phyloP scores from a whole-genome alignment of 805 yeast species.

The Cyberlindnera maclurae region DNA sequence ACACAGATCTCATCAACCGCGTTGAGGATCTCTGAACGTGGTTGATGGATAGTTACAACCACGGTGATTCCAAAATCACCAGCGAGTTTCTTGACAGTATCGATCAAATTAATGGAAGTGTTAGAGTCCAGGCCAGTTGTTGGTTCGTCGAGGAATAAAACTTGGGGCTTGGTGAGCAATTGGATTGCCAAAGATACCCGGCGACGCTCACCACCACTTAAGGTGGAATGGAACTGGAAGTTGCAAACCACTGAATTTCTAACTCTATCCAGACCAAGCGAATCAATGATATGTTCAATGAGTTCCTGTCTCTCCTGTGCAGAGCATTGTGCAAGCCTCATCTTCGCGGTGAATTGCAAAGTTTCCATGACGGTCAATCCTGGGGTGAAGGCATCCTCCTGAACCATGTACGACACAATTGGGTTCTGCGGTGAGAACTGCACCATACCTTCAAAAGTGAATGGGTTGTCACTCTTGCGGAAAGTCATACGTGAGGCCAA shows the following conservation, averaged over 20 bases:
- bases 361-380: constrained; percentile 70
- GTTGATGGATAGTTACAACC: constrained; percentile 76
- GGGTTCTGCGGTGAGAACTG: constrained; percentile 24
- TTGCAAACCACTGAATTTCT: constrained; percentile 43
- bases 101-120: constrained; percentile 59
- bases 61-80: constrained; percentile 63
- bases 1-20: constrained; percentile 63
- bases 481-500: constrained; percentile 39
- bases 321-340: constrained; percentile 48
- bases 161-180: constrained; percentile 65
- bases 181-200: constrained; percentile 75
- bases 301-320: constrained; percentile 37
- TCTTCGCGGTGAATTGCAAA: constrained; percentile 59
- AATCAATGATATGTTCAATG: constrained; percentile 53
- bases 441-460: constrained; percentile 37
- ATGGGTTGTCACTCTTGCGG: constrained; percentile 16
- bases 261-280: constrained; percentile 61
- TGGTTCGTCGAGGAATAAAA: constrained; percentile 78
- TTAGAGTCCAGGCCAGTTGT: constrained; percentile 83
- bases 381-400: constrained; percentile 67
- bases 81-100: constrained; percentile 47
- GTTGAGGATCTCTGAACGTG: constrained; percentile 67
- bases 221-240: constrained; percentile 35
- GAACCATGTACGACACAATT: constrained; percentile 55
- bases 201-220: constrained; percentile 83